Base-by-base conservation (phyloP, 192 early-diverging fungal genomes). In the Coemansia sp. region DNA sequence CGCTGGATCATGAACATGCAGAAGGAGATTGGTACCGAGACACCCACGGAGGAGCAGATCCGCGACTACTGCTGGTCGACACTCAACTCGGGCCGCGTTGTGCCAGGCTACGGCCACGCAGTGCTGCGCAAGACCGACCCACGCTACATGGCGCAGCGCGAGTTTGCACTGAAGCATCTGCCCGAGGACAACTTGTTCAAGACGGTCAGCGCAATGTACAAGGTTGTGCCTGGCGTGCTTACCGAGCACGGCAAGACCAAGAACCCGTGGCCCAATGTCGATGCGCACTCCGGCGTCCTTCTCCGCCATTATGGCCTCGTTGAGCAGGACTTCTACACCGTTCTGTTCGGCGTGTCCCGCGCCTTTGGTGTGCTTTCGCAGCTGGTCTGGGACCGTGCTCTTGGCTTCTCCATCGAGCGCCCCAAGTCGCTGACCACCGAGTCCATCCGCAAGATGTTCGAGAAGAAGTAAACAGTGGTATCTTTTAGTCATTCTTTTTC, bases 251-350 rank as follows among this genome's bases (percentile, higher is more conserved):
- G 97, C 71, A 99, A 98, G 91, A 98, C 95, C 89, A 98, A 97
- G 92, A 99, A 99, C 92, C 97, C 97, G 66, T 99, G 93, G 93
- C 97, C 97, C 83, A 99, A 99, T 84, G 96, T 99, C 46, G 97
- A 99, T 78, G 96, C 96, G 55, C 97, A 99, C 92, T 94, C 91
- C 60, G 97, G 97, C 82, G 94, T 96, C 72, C 90, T 99, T 19
- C 88, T 99, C 67, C 91, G 93, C 74, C 93, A 97, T 90, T 99
- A 91, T 79, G 94, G 94, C 62, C 87, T 99, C 72, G 91, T 90
- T 52, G 95, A 99, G 84, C 93, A 99, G 86, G 93, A 99, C 86
- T 99, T 92, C 85, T 99, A 99, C 93, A 99, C 97, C 41, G 97
- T 99, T 48, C 84, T 99, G 43, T 99, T 99, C 69, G 97, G 96